A percentile compares a stretch with the other conserved stretches of the same genome.
These are phyloP conservation scores for Phytophthora citricola DNA, from an alignment of 352 stramenopile genomes.

Conservation along the genomic window DNA sequence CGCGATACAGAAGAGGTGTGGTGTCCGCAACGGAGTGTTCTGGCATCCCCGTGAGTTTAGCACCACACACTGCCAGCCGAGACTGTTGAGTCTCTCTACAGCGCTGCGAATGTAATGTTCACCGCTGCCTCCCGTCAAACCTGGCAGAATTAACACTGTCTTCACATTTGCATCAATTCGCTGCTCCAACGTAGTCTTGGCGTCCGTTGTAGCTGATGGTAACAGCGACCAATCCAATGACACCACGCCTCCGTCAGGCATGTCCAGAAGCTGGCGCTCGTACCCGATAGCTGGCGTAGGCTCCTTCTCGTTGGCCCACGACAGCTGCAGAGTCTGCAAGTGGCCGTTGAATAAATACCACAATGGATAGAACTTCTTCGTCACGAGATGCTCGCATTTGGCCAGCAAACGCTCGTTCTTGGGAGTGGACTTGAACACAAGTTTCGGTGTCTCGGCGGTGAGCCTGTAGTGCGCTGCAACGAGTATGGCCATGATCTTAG, in stretches of 20 bases:
- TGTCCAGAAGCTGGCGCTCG: constrained; percentile 62
- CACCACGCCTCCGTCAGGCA: constrained; percentile 72
- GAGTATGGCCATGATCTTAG: constrained; percentile 24
- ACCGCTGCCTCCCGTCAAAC: constrained; percentile 62
- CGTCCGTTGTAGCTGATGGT: constrained; percentile 14
- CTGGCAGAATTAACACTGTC: constrained; percentile 62
- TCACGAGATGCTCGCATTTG: constrained; percentile 50
- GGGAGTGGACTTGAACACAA: constrained; percentile 48
- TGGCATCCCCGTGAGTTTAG: constrained; percentile 70
- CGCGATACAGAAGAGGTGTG: constrained; percentile 63
- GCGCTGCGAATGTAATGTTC: constrained; percentile 76
- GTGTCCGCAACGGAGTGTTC: constrained; percentile 57
- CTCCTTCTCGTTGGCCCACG: constrained; percentile 41
- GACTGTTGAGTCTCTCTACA: constrained; percentile 39
- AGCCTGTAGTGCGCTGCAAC: constrained; percentile 41
- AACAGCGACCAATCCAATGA: constrained; percentile 72
- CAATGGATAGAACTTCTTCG: constrained; percentile 56
- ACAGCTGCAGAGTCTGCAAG: constrained; percentile 64
- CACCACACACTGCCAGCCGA: constrained; percentile 73
- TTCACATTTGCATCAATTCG: constrained; percentile 36
- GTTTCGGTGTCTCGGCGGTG: constrained; percentile 46
- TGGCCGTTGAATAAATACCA: constrained; percentile 74
- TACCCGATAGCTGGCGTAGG: constrained; percentile 47
- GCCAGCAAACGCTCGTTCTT: constrained; percentile 47
- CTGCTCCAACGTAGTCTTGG: constrained; percentile 26